A percentile compares a stretch with the other conserved stretches of the same genome.
phyloP scores from a whole-genome alignment of 1,284 basidiomycete species.

The Somion occarium region DNA sequence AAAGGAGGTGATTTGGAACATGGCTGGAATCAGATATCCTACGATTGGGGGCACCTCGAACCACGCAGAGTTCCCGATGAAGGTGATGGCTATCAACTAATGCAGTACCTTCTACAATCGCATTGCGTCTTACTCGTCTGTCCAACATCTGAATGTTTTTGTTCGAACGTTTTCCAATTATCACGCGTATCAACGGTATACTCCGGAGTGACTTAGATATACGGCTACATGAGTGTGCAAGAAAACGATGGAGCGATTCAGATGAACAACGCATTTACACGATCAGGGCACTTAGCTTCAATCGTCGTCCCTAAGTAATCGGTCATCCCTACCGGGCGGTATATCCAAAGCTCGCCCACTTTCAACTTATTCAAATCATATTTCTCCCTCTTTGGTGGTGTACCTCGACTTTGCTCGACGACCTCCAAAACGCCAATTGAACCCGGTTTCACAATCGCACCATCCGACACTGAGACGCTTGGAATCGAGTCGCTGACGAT shows the following conservation, averaged over 20 bases:
- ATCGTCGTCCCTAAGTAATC: constrained; percentile 28
- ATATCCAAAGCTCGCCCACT: constrained; percentile 37
- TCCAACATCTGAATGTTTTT: no score
- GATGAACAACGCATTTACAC: constrained; percentile 6
- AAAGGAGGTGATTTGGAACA: constrained; percentile 12
- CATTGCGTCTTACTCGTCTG: no score
- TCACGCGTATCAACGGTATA: no score
- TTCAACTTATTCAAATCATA: constrained; percentile 29
- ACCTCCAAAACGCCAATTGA: constrained; percentile 31
- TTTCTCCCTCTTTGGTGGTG: constrained; percentile 24
- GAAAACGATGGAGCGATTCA: no score
- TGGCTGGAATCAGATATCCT: constrained; percentile 11
- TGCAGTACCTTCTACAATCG: no score
- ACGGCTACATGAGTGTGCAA: no score
- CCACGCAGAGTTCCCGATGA: not conserved
- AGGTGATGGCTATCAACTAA: not conserved
- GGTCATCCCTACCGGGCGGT: constrained; percentile 33
- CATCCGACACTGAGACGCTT: constrained; percentile 20
- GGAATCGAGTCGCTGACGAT: constrained; percentile 29
- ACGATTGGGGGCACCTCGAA: constrained; percentile 5
- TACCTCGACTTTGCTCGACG: constrained; percentile 31
- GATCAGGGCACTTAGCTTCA: constrained; percentile 20
- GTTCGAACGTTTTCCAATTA: no score
- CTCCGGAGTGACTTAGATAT: no score
- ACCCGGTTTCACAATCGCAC: constrained; percentile 19